Evolutionary conservation across 768 basidiomycete species (phyloP), one percentile per base, ranked within the genome.

Genomic region (Suillus fuscotomentosus): DNA sequence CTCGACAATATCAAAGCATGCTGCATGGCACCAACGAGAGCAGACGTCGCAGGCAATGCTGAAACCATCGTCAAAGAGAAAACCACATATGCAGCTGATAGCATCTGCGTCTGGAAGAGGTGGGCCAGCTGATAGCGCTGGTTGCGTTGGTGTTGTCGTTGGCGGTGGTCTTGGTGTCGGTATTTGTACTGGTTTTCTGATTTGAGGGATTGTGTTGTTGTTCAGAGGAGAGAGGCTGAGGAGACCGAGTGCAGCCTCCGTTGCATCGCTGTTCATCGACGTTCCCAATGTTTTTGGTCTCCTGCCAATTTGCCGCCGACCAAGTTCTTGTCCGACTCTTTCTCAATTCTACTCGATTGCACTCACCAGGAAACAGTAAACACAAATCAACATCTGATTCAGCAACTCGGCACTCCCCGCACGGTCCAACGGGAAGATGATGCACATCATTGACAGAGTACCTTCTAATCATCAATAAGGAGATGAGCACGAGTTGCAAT

Each of bases 21-120:
- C 87, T 8, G 85, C 88, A 77, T 96, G 94, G 69, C 89, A 90
- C 93, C 94, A 95, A 45, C 89, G 84, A 24, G 83, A 84, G 72
- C 94, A 96, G 57, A 79, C 73, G 74, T 95, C 94, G 77, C 94
- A 96, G 11, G 89, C 91, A 66, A 95, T 91, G 11, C 88, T 89
- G 74, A 90, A 92, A 24, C 93, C 93, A 73, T 94, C 92, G 76
- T 94, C 94, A 71, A 86, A 82, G 54, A 81, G 77, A 65, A 84
- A 84, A 7, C 86, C 87, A 74, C 93, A 95, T 65, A 93, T 90
- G 73, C 94, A 95, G 54, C 81, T 79, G 61, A 89, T 86, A 57
- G 79, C 78, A 55, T 88, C 86, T 13, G 81, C 75, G 66, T 70
- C 76, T 36, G 76, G 65, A 42, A 75, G 75, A 31, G 65, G 47